A percentile compares a stretch with the other conserved stretches of the same genome.
Conservation (phyloP, 345 rosid species). For the Brassica napus region Da-Ae NC_063439.1:26327501-26328000, state of each 20-base stretch:
- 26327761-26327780: slow-evolving; percentile 38
- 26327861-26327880: too few species aligned
- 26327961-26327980: too few species aligned
- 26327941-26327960: not conserved
- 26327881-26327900: slow-evolving; percentile 1
- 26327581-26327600: not conserved
- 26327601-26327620: not conserved
- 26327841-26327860: not conserved
- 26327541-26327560: not conserved
- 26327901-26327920: not conserved
- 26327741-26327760: slow-evolving; percentile 40
- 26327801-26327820: slow-evolving; percentile 20
- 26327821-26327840: slow-evolving; percentile 9
- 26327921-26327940: not conserved
- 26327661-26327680: slow-evolving; percentile 26
- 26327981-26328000: too few species aligned
- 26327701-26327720: slow-evolving; percentile 36
- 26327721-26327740: slow-evolving; percentile 42
- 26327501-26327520: slow-evolving; percentile 25
- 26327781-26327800: slow-evolving; percentile 17
- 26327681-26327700: slow-evolving; percentile 1
- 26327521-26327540: not conserved
- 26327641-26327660: not conserved
- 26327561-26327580: not conserved
- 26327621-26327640: not conserved